These are phyloP conservation scores for Ganoderma lucidum DNA, from an alignment of 1,284 basidiomycete genomes.

Conservation along the genomic window DNA sequence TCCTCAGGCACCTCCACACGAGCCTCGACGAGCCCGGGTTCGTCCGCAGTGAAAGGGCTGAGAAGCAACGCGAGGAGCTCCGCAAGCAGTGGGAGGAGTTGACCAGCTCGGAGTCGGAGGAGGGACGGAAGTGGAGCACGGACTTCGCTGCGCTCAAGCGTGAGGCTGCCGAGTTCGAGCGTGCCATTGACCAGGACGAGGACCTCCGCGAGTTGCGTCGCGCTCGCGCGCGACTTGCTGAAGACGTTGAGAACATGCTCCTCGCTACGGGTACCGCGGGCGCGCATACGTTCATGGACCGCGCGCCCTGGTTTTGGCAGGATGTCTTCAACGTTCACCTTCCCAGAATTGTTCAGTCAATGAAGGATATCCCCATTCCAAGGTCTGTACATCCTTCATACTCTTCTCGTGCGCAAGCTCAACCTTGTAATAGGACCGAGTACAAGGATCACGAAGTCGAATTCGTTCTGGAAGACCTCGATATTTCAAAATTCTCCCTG, in stretches of 20 bases:
- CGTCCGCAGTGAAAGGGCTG: constrained; percentile 56
- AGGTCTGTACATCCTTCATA: constrained; percentile 49
- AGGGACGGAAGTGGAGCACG: constrained; percentile 57
- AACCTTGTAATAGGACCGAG: constrained; percentile 56
- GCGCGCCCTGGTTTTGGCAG: constrained; percentile 76
- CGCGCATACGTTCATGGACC: constrained; percentile 59
- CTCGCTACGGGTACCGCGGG: constrained; percentile 49
- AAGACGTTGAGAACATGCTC: constrained; percentile 55
- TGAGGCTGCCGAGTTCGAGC: constrained; percentile 53
- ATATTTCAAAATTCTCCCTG: constrained; percentile 67
- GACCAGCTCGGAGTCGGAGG: constrained; percentile 50
- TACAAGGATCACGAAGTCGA: constrained; percentile 71
- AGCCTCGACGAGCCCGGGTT: constrained; percentile 60
- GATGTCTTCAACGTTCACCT: constrained; percentile 73
- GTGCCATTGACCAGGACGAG: constrained; percentile 54
- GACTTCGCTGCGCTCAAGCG: constrained; percentile 53
- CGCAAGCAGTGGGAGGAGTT: constrained; percentile 57
- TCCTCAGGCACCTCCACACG: constrained; percentile 52
- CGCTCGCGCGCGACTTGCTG: constrained; percentile 55
- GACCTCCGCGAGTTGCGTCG: constrained; percentile 54
- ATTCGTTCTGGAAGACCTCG: constrained; percentile 75
- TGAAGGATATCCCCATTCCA: constrained; percentile 70
- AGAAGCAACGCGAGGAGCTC: constrained; percentile 51
- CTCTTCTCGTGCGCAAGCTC: not conserved
- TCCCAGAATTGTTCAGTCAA: constrained; percentile 54